Base-by-base conservation (phyloP, 495 filamentous ascomycete genomes). In the Trichocladium uniseriatum region DNA sequence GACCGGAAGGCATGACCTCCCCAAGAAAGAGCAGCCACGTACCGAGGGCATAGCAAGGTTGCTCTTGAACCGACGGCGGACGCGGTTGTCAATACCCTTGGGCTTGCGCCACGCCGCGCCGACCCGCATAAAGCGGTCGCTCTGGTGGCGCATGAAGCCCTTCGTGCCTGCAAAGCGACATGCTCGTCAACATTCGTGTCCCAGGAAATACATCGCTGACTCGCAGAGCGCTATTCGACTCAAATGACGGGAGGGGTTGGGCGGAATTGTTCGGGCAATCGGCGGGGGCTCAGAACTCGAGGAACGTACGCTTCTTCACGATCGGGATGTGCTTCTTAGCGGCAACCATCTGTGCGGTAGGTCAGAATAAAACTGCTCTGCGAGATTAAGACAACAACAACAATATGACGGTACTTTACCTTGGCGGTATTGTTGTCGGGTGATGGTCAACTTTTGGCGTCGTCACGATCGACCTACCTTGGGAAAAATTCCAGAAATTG, bases 291-390 rank as follows among this genome's bases (percentile, higher is more conserved):
- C 35, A 43, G 40, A 22, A 41, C 14, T 53, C 49, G 56, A 47
- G 40, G 24, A 16, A 86, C 86, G 70, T 89, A 91, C 87, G 87
- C 87, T 98, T 98, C 85, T 98, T 98, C 61, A 98, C 85, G 79
- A 98, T 97, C 66, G 89, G 87, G 68, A 98, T 79, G 76, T 96
- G 91, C 78, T 92, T 91, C 86, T 94, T 95, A 71, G 91, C 88
- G 79, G 89, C 78, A 77, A 87, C 87, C 92, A 98, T 97, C 89
- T 97, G 59, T 42, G 55, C 35, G 27, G 49, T 45, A 45, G 49
- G 62, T 71, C 54, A 74, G 72, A 50, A 58, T 49, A 38, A 10
- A 52, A 19, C 24, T 24, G 5, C 22, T 28, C 37, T 44, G 42
- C n/a, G 31, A 49, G 31, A 21, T 51, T 21, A 24, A 20, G 43